These are phyloP conservation scores for Trichocomaceae sp. DNA, from an alignment of 2,329 filamentous ascomycete species.

Conservation along the genomic window DNA sequence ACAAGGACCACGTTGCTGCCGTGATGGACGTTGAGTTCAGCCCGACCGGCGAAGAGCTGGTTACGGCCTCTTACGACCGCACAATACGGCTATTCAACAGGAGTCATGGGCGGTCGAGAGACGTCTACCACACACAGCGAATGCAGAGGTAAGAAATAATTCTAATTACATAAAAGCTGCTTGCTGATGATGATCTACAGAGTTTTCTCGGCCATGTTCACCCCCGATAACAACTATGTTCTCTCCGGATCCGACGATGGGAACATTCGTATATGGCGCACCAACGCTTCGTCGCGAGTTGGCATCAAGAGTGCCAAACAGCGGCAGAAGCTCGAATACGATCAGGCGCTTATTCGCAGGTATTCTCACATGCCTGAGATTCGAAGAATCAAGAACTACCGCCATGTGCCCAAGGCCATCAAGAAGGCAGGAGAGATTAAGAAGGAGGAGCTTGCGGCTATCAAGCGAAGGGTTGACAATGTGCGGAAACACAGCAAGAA, in stretches of 20 bases:
- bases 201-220: conserved; percentile 78
- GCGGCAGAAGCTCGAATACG: conserved; percentile 84
- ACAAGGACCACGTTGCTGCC: conserved; percentile 83
- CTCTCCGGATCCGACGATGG: conserved; percentile 91
- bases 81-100: conserved; percentile 81
- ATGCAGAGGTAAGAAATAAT: conserved; percentile 62
- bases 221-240: conserved; percentile 82
- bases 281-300: conserved; percentile 73
- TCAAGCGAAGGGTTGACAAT: conserved; percentile 91
- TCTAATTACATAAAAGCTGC: background rate
- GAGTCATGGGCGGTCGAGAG: conserved; percentile 73
- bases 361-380: conserved; percentile 97
- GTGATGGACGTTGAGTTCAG: conserved; percentile 97
- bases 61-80: conserved; percentile 81
- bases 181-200: conserved; percentile 33
- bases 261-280: conserved; percentile 82
- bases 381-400: conserved; percentile 78
- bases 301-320: conserved; percentile 82
- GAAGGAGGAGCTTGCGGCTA: conserved; percentile 73
- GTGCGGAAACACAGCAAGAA: conserved; percentile 86
- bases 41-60: conserved; percentile 87
- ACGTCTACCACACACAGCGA: conserved; percentile 94
- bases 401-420: conserved; percentile 83
- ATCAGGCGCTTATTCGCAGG: conserved; percentile 71
- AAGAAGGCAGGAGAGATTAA: conserved; percentile 98